Evolutionary conservation across 371 early-diverging fungal species (phyloP).

Genomic region (Vairimorpha necatrix): DNA sequence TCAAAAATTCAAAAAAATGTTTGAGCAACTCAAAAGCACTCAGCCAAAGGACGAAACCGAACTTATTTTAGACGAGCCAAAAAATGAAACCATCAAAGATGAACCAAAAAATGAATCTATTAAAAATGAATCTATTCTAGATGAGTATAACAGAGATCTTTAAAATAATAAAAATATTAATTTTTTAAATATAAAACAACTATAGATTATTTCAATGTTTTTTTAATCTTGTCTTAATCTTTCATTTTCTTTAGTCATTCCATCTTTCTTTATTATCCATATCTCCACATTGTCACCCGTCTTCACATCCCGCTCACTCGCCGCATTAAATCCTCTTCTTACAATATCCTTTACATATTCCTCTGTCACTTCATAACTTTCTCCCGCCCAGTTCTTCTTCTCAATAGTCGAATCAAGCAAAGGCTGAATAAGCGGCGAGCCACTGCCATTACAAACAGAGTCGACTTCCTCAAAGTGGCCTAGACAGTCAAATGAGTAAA

Average conservation of each 20-base stretch:
- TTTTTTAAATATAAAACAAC: no score
- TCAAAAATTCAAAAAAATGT: conserved; percentile 4
- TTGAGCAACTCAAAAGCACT: no score
- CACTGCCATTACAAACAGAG: conserved; percentile 80
- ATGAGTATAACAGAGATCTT: no score
- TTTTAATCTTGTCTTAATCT: conserved; percentile 71
- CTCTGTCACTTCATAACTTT: conserved; percentile 41
- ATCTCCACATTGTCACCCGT: conserved; percentile 94
- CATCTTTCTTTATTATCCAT: conserved; percentile 74
- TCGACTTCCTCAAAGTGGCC: conserved; percentile 79
- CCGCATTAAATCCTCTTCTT: conserved; percentile 90
- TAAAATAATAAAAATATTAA: no score
- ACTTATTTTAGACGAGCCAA: no score
- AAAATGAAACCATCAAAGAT: no score
- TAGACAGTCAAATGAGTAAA: conserved; percentile 88
- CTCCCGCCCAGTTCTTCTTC: conserved; percentile 60
- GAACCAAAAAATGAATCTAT: no score
- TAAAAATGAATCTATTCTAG: no score
- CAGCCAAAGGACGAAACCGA: no score
- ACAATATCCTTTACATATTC: conserved; percentile 74
- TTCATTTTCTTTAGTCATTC: conserved; percentile 70
- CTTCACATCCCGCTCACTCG: conserved; percentile 96
- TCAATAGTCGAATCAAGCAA: conserved; percentile 88
- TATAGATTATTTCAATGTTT: not conserved
- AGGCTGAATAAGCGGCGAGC: conserved; percentile 83